phyloP scores from a whole-genome alignment of 768 basidiomycete genomes.

The Leccinum obscurum region DNA sequence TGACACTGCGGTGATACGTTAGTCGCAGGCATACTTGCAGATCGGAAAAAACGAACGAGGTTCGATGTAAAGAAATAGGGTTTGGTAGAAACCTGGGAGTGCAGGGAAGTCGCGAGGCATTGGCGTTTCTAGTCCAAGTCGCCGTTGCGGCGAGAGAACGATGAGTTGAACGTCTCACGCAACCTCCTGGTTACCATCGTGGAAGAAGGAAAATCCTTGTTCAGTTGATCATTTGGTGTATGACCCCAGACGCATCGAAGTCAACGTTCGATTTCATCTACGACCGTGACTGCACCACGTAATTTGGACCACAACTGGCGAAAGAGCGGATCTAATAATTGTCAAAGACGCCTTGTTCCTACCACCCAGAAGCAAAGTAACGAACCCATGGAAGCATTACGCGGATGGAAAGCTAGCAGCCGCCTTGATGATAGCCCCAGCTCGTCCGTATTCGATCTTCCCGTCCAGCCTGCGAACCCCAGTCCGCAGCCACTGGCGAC shows the following conservation, averaged over 20 bases:
- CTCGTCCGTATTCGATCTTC: conserved; percentile 76
- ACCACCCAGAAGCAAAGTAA: neutral
- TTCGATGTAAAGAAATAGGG: conserved; percentile 65
- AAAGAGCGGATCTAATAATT: neutral
- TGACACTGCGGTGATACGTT: conserved; percentile 38
- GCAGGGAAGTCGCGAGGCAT: conserved; percentile 47
- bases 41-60: conserved; percentile 44
- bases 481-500: conserved; percentile 23
- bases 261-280: neutral
- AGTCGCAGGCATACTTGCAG: conserved; percentile 15
- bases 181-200: neutral
- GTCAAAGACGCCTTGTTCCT: neutral
- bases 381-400: conserved; percentile 17
- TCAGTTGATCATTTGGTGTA: neutral
- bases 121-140: neutral
- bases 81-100: conserved; percentile 60
- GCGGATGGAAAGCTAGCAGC: conserved; percentile 6
- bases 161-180: neutral
- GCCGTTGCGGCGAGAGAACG: neutral
- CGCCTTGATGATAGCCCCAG: conserved; percentile 51
- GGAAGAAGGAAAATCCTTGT: neutral
- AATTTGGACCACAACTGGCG: neutral
- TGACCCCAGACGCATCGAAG: neutral
- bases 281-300: too few relatives aligned
- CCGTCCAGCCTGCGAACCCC: conserved; percentile 40